Base-by-base conservation (phyloP, 2,329 filamentous ascomycete species). In the Colletotrichum godetiae region DNA sequence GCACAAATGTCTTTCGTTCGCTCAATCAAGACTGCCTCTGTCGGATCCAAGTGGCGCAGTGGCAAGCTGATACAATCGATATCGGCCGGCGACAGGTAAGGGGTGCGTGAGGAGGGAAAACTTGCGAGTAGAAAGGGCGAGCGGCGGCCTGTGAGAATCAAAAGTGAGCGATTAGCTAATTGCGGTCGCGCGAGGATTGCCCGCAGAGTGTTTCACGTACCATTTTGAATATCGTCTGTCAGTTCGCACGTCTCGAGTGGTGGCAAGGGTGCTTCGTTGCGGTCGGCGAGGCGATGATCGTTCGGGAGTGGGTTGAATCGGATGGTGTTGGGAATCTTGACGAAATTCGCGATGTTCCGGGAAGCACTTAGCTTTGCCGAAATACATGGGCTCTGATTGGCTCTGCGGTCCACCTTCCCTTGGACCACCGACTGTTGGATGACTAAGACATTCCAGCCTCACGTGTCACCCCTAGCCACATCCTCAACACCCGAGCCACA, bases 101-200 rank as follows among this genome's bases (percentile, higher is more conserved):
- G 10, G 12, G 27, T 24, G 7, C 8, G 58, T 24, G 22, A 46
- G 22, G 37, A 33, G 71, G 57, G 70, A 70, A 65, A 68, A 82
- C 83, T 83, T 84, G 81, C 83, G 79, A 81, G 81, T 84, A 85
- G 78, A 85, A 75, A 55, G 79, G 78, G 78, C 79, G 67, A 68
- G 62, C 63, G 81, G 83, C 72, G 77, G 83, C 80, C 83, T 85
- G 72, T 68, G 33, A 57, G 55, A 27, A 59, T n/a, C 55, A 58
- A 57, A 59, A 68, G 67, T 80, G 81, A 78, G 81, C 78, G 78
- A 82, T 84, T 83, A 84, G 83, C 78, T 68, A 59, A 60, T 75
- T 73, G 58, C 5, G 70, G 64, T 61, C 12, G 13, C 61, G n/a
- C 7, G 24, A 46, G 24, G 27, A 35, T 22, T 19, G 19, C 27